These are phyloP conservation scores for Chlamydomonas sp. DNA, from an alignment of 139 green algal species.

Conservation along the genomic window DNA sequence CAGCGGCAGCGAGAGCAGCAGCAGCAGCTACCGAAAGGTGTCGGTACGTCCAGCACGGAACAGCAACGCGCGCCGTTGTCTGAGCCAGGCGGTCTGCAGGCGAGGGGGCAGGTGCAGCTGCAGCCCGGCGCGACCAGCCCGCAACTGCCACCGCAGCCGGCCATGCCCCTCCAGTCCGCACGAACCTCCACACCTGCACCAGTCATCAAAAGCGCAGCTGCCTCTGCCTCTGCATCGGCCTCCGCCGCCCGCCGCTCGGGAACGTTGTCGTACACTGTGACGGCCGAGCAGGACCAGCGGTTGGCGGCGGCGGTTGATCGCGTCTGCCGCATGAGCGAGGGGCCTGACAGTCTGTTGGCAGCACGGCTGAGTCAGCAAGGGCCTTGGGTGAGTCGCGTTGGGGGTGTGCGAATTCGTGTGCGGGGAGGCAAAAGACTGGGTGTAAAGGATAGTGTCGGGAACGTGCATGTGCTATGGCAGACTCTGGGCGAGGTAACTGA, in stretches of 20 bases:
- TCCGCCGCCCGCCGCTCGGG: not conserved
- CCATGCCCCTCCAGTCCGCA: no score
- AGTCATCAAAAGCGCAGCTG: not conserved
- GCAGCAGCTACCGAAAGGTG: not conserved
- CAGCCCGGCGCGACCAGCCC: no score
- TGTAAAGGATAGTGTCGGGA: no score
- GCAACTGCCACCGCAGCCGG: no score
- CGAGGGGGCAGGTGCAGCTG: no score
- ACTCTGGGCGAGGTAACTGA: no score
- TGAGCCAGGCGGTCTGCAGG: no score
- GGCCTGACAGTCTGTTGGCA: not conserved
- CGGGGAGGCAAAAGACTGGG: no score
- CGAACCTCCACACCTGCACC: not conserved
- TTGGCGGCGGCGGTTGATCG: slow-evolving; percentile 15
- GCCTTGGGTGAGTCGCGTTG: no score
- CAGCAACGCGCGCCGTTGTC: not conserved
- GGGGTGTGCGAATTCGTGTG: no score
- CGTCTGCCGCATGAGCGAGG: not conserved
- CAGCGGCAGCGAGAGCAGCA: not conserved
- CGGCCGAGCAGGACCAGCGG: not conserved
- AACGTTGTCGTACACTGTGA: not conserved
- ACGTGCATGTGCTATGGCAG: no score
- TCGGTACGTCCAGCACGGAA: not conserved
- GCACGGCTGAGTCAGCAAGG: no score
- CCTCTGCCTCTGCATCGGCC: not conserved